Conservation (phyloP, 352 stramenopile species). For the Globisporangium cystogenes region DNA sequence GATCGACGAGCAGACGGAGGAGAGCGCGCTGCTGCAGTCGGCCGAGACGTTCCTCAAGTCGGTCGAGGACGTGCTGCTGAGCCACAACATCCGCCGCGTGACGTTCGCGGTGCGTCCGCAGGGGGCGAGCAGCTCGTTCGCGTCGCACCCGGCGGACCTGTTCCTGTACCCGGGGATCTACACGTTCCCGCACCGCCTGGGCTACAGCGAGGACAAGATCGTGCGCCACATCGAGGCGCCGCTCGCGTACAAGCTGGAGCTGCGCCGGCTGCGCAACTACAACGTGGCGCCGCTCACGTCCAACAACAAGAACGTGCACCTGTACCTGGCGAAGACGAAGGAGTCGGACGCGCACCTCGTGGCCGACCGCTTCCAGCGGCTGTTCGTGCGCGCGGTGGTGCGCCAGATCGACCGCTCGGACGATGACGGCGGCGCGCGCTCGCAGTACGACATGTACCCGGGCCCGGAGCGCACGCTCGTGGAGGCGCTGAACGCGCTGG, state of each 20-base stretch:
- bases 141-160: conserved; percentile 41
- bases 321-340: conserved; percentile 97
- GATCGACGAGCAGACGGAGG: conserved; percentile 59
- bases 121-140: conserved; percentile 25
- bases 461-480: conserved; percentile 98
- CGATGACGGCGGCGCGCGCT: conserved; percentile 57
- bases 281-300: conserved; percentile 91
- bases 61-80: conserved; percentile 42
- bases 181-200: conserved; percentile 81
- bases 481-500: conserved; percentile 96
- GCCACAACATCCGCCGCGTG: conserved; percentile 84
- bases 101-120: conserved; percentile 82
- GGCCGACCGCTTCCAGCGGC: conserved; percentile 84
- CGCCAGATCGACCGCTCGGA: conserved; percentile 82
- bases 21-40: conserved; percentile 46
- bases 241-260: conserved; percentile 97
- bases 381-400: conserved; percentile 97
- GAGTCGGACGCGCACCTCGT: conserved; percentile 73
- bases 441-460: conserved; percentile 87
- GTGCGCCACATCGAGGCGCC: conserved; percentile 98
- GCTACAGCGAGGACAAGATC: conserved; percentile 97
- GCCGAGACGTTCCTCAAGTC: conserved; percentile 63
- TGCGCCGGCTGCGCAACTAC: conserved; percentile 97
- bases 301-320: conserved; percentile 96
- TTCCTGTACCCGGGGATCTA: conserved; percentile 87